phyloP scores from a whole-genome alignment of 345 rosid genomes.

The Lepidium africanum region DNA sequence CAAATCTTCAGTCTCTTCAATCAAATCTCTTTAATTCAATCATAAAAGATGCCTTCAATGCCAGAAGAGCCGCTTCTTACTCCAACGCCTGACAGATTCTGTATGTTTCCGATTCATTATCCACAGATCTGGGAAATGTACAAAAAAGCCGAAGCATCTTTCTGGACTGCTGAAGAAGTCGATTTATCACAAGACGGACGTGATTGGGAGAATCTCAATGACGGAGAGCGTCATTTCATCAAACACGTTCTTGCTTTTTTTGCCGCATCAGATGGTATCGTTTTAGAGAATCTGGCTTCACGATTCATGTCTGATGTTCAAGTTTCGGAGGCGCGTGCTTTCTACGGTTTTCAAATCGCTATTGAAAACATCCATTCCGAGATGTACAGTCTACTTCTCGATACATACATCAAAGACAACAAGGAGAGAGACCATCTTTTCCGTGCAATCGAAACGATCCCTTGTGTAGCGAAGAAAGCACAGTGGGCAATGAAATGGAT shows the following conservation, averaged over 20 bases:
- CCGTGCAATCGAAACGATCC: conserved; percentile 68
- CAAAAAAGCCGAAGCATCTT: conserved; percentile 95
- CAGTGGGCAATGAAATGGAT: conserved; percentile 82
- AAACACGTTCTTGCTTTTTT: conserved; percentile 92
- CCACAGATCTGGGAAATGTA: conserved; percentile 98
- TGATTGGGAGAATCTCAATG: conserved; percentile 70
- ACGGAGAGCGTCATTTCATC: conserved; percentile 78
- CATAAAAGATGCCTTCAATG: conserved; percentile 55
- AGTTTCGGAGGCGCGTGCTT: conserved; percentile 91
- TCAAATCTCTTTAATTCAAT: background rate
- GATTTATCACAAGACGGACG: conserved; percentile 73
- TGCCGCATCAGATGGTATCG: conserved; percentile 94
- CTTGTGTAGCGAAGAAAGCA: conserved; percentile 69
- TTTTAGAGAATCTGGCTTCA: conserved; percentile 75
- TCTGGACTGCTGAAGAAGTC: conserved; percentile 98
- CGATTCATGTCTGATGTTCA: conserved; percentile 95
- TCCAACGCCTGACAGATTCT: conserved; percentile 68
- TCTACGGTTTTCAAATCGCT: conserved; percentile 95
- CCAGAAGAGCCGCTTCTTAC: conserved; percentile 83
- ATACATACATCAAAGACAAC: conserved; percentile 81
- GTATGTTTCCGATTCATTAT: conserved; percentile 91
- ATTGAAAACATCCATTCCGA: conserved; percentile 95
- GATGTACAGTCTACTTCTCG: conserved; percentile 89
- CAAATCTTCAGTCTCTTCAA: background rate
- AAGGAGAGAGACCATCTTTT: conserved; percentile 49